These are phyloP conservation scores for Ploettnerulaceae sp. DNA, from an alignment of 2,329 filamentous ascomycete genomes.

Conservation along the genomic window DNA sequence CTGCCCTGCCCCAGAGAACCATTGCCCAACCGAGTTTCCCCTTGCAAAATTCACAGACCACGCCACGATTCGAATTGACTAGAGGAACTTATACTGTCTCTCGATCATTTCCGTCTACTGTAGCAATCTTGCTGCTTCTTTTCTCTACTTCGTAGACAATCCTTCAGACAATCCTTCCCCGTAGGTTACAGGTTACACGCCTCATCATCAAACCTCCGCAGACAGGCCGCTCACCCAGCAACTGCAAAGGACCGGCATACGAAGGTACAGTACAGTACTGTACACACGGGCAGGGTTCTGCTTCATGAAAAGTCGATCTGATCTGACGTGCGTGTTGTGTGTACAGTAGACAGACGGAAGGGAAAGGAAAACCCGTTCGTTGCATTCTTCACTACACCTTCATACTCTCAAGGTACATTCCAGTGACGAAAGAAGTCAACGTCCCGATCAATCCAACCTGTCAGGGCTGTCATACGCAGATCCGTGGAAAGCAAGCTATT, in stretches of 20 bases:
- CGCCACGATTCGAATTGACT: slow-evolving; percentile 4
- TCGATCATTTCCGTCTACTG: slow-evolving; percentile 13
- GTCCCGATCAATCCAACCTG: not conserved
- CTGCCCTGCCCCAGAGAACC: slow-evolving; percentile 6
- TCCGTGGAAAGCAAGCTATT: no score
- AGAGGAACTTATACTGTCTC: slow-evolving; percentile 15
- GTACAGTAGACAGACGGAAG: not conserved
- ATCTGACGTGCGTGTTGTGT: slow-evolving; percentile 4
- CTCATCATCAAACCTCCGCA: no score
- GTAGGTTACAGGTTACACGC: no score
- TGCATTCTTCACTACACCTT: slow-evolving; percentile 2
- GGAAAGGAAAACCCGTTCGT: not conserved
- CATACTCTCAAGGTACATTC: not conserved
- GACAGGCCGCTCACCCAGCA: no score
- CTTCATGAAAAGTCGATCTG: not conserved
- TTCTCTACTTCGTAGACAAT: no score
- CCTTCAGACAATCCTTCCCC: no score
- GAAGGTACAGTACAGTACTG: no score
- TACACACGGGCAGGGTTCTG: slow-evolving; percentile 2
- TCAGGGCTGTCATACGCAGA: not conserved
- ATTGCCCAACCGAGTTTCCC: slow-evolving; percentile 1
- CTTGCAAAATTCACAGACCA: slow-evolving; percentile 9
- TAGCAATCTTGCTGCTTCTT: no score
- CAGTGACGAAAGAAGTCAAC: not conserved
- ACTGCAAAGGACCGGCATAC: no score